Evolutionary conservation across 495 filamentous ascomycete genomes (phyloP), one percentile per base, ranked within the genome.

Genomic region (Alectoria sarmentosa): DNA sequence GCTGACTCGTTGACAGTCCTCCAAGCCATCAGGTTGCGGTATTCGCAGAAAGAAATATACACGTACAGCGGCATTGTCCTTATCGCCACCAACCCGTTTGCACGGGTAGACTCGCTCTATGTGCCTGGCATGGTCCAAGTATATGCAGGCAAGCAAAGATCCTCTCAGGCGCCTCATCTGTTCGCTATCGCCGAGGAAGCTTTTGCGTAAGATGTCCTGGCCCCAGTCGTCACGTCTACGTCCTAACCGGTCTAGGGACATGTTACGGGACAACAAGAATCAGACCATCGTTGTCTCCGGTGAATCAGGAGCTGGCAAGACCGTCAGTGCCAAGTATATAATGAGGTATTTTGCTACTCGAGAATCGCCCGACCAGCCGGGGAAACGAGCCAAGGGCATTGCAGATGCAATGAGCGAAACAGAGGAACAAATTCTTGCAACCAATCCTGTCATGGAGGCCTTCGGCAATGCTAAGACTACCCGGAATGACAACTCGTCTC

Each of bases 401-500:
- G 81, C 84, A 42, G 95, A 97, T 70, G 78, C 88, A 57, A 99
- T 98, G 86, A 97, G 92, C 75, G 91, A 97, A 77, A 99, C 94
- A 8, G 94, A 99, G 74, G 94, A 98, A 77, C 91, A 93, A 70
- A 99, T 99, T 71, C 76, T 99, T 69, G 94, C 94, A 23, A 99
- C 94, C 34, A 99, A 99, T 76, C 94, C 94, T 30, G 95, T 99
- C 70, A 98, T 99, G 95, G 94, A 99, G 83, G 91, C 94, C 9
- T 99, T 99, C 73, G 94, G 94, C 69, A 99, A 99, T 79, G 94
- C 94, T 37, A 99, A 99, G 78, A 99, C 94, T 5, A 98, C 95
- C 2, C 83, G 94, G 68, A 99, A 99, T 77, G 95, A 99, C 78
- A 99, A 99, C 76, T 99, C 94, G 8, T 97, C 93, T 26, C 86